Percentiles rank a stretch among this genome's conserved stretches.
These are phyloP conservation scores for Mallotus repandus DNA, from an alignment of 441 rosid genomes.

Conservation along the genomic window DNA sequence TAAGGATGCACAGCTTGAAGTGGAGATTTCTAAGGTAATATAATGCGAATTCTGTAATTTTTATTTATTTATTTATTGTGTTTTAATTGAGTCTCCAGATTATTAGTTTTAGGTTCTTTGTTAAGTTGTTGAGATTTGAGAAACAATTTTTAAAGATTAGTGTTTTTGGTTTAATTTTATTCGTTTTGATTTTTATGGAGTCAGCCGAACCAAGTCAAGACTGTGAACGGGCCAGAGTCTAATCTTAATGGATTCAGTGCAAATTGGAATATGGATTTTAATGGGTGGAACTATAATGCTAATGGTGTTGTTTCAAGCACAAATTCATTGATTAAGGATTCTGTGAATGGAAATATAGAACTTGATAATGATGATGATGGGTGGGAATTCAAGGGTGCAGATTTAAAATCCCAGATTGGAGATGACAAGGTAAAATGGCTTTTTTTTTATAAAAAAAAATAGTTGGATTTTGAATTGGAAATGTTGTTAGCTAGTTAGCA, in stretches of 20 bases:
- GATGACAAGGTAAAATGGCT: conserved; percentile 4
- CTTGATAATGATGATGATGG: conserved; percentile 25
- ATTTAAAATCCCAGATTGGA: conserved; percentile 8
- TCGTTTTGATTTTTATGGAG: not conserved
- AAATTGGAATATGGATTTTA: conserved; percentile 39
- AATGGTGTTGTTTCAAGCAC: conserved; percentile 22
- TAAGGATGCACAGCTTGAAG: conserved; percentile 18
- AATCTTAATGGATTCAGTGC: conserved; percentile 20
- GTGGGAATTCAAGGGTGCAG: conserved; percentile 24
- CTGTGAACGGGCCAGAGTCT: conserved; percentile 16
- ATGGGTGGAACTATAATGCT: conserved; percentile 23
- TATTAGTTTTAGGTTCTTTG: too few species aligned
- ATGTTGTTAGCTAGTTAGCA: not conserved
- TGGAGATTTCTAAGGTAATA: conserved; percentile 22
- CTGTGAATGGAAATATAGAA: conserved; percentile 20
- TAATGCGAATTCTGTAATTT: not conserved
- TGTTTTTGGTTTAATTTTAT: conserved; percentile 3
- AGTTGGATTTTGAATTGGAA: too few species aligned
- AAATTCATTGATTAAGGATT: conserved; percentile 22
- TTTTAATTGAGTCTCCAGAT: not conserved
- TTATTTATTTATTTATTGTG: not conserved
- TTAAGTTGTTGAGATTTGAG: too few species aligned
- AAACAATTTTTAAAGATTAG: too few species aligned
- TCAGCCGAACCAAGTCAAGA: conserved; percentile 19
- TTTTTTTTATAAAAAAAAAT: not conserved